Evolutionary conservation across 805 yeast species (phyloP).

Genomic region (Cyberlindnera saturnus): DNA sequence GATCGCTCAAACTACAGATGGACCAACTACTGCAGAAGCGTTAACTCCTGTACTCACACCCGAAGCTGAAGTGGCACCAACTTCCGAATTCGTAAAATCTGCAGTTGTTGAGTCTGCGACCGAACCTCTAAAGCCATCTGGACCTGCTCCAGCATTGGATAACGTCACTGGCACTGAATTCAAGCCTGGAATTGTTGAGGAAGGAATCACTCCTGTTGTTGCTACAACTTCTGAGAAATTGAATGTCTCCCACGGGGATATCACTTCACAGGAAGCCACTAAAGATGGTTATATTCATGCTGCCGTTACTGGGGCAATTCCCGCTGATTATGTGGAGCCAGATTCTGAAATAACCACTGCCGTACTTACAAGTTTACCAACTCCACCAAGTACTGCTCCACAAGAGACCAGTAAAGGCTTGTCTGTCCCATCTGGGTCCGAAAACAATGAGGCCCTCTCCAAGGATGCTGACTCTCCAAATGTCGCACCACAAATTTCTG

Average conservation of each 20-base stretch:
- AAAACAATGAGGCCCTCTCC: background rate
- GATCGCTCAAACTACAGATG: background rate
- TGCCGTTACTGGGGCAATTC: slow-evolving; percentile 7
- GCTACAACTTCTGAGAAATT: slow-evolving; percentile 9
- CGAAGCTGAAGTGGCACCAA: background rate
- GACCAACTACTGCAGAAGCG: background rate
- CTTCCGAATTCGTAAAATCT: background rate
- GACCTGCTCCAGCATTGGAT: slow-evolving; percentile 4
- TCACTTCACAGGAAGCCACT: slow-evolving; percentile 15
- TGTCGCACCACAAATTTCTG: slow-evolving; percentile 1
- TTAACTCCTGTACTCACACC: background rate
- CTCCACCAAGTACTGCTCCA: slow-evolving; percentile 18
- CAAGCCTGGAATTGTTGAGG: slow-evolving; percentile 7
- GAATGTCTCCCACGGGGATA: slow-evolving; percentile 10
- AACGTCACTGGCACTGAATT: slow-evolving; percentile 13
- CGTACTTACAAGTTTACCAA: slow-evolving; percentile 9
- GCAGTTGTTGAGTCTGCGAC: background rate
- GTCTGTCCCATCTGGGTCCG: background rate
- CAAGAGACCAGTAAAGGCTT: background rate
- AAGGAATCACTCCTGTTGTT: slow-evolving; percentile 7
- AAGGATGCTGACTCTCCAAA: slow-evolving; percentile 1
- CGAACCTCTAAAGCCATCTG: background rate
- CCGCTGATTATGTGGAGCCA: slow-evolving; percentile 8
- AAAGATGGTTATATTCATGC: slow-evolving; percentile 13
- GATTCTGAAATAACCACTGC: slow-evolving; percentile 2